A percentile compares a stretch with the other conserved stretches of the same genome.
These are phyloP conservation scores for Carex cristatella DNA, from an alignment of 176 grass and related monocot genomes.

Conservation along the genomic window DNA sequence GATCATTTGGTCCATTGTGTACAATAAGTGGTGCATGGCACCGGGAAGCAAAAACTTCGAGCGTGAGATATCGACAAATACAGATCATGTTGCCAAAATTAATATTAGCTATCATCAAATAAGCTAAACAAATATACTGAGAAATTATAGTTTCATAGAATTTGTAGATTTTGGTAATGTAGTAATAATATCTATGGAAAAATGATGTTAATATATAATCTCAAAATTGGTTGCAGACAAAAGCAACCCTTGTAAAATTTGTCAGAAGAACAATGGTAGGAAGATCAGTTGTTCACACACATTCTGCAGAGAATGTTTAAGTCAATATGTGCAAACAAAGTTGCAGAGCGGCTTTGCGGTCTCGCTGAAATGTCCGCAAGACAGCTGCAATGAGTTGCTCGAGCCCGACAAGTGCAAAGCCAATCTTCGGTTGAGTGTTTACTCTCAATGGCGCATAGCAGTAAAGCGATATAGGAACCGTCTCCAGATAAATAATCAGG, in stretches of 20 bases:
- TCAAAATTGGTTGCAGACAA: neutral
- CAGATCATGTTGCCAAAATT: neutral
- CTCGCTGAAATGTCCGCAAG: neutral
- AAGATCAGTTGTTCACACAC: neutral
- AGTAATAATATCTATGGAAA: neutral
- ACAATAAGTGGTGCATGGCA: neutral
- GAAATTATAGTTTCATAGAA: neutral
- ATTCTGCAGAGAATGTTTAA: constrained; percentile 3
- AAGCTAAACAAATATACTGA: neutral
- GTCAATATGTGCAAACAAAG: neutral
- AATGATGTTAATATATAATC: neutral
- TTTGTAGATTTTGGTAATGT: neutral
- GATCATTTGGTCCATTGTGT: neutral
- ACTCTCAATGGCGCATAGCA: neutral
- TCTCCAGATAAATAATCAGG: neutral
- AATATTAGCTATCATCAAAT: no score
- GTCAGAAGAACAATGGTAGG: neutral
- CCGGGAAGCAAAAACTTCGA: neutral
- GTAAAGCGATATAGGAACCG: neutral
- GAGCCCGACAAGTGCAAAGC: neutral
- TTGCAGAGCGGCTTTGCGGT: neutral
- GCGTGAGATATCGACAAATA: neutral
- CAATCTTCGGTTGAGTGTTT: neutral
- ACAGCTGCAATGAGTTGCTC: neutral
- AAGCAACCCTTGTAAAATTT: neutral